Evolutionary conservation across 305 asterid species (phyloP).

Genomic region (Fraxinus ornus): DNA sequence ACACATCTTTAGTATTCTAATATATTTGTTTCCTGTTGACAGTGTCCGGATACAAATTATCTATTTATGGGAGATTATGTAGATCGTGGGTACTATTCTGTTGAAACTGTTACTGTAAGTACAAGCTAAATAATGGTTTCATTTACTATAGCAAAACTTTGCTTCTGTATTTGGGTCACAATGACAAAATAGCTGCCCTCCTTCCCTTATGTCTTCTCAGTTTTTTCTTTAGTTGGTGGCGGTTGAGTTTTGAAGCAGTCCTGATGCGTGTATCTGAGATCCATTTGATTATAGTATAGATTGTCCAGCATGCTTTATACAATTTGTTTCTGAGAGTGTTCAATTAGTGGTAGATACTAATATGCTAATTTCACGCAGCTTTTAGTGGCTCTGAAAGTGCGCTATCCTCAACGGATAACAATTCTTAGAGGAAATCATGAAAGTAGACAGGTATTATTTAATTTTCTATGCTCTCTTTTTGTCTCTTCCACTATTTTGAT

Average conservation of each 20-base stretch:
- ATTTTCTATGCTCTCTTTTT: not conserved
- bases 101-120: constrained; percentile 77
- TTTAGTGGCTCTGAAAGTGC: constrained; percentile 86
- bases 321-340: constrained; percentile 3
- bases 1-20: constrained; percentile 21
- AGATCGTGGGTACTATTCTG: constrained; percentile 78
- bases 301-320: constrained; percentile 15
- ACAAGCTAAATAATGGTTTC: not conserved
- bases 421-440: constrained; percentile 97
- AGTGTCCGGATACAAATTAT: constrained; percentile 84
- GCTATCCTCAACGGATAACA: constrained; percentile 87
- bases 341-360: constrained; percentile 20
- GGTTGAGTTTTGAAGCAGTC: not conserved
- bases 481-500: not conserved
- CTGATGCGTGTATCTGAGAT: constrained; percentile 5
- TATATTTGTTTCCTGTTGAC: constrained; percentile 34
- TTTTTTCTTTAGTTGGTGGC: not conserved
- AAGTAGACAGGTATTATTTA: constrained; percentile 74
- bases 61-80: constrained; percentile 85
- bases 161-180: constrained; percentile 4
- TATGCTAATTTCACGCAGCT: constrained; percentile 54
- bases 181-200: constrained; percentile 1
- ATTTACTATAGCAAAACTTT: constrained; percentile 10
- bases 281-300: constrained; percentile 10
- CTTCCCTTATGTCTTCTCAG: constrained; percentile 3